Conservation (phyloP, 1,284 basidiomycete genomes). For the Papiliotrema terrestris region DNA sequence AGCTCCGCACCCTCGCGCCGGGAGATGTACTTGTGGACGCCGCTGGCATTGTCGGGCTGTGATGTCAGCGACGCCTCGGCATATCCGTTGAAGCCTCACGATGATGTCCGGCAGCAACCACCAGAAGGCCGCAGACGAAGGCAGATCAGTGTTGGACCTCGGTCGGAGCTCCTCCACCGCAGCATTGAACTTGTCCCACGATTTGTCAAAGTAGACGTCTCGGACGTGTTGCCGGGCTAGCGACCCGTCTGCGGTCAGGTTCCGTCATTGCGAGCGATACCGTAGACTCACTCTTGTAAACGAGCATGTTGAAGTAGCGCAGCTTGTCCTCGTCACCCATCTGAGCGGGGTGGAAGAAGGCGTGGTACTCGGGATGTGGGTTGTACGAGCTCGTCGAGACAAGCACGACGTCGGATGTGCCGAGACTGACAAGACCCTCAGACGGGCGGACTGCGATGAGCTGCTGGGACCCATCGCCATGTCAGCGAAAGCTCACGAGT, state of each 20-base stretch:
- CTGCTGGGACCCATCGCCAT: background rate
- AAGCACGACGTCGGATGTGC: conserved; percentile 84
- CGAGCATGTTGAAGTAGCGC: conserved; percentile 52
- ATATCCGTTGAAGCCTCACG: conserved; percentile 42
- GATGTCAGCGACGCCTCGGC: background rate
- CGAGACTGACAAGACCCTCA: conserved; percentile 83
- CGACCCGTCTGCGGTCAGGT: conserved; percentile 64
- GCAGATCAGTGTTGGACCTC: conserved; percentile 33
- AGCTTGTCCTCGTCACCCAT: conserved; percentile 22
- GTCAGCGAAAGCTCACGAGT: conserved; percentile 33
- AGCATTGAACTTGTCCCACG: conserved; percentile 72
- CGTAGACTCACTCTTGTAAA: conserved; percentile 52
- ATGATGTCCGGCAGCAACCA: conserved; percentile 54
- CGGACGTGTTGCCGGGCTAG: conserved; percentile 76
- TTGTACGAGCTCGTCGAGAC: conserved; percentile 57
- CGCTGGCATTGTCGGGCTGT: conserved; percentile 36
- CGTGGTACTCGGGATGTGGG: conserved; percentile 52
- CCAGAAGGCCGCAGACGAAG: conserved; percentile 54
- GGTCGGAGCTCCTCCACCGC: conserved; percentile 52
- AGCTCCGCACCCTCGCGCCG: conserved; percentile 10
- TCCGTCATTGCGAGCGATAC: conserved; percentile 50
- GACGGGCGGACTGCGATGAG: conserved; percentile 54
- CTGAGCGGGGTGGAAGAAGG: conserved; percentile 53
- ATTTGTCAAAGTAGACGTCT: conserved; percentile 60
- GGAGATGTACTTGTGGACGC: conserved; percentile 36